These are phyloP conservation scores for Starmerella geochares DNA, from an alignment of 805 yeast species.

Conservation along the genomic window DNA sequence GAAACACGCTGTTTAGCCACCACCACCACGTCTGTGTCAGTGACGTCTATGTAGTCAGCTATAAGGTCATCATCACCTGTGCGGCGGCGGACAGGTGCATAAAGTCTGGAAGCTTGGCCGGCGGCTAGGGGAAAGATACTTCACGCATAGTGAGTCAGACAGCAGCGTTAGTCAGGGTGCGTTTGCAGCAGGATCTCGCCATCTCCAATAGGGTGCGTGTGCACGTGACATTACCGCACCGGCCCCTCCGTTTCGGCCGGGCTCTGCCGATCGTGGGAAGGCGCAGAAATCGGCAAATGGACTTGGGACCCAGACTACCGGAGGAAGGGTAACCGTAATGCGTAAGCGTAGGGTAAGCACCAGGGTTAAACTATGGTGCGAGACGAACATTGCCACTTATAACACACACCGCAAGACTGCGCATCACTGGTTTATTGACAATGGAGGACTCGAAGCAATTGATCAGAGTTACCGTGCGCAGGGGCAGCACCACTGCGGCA, in stretches of 20 bases:
- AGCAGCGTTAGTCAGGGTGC: too few species aligned
- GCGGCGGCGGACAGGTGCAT: too few species aligned
- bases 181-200: not conserved
- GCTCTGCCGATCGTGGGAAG: not conserved
- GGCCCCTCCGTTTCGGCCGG: not conserved
- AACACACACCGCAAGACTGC: conserved; percentile 3
- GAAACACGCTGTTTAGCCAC: too few species aligned
- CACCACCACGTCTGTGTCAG: too few species aligned
- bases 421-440: not conserved
- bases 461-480: conserved; percentile 25
- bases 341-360: conserved; percentile 10
- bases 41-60: too few species aligned
- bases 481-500: conserved; percentile 17
- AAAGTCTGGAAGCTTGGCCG: too few species aligned
- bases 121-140: too few species aligned
- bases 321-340: not conserved
- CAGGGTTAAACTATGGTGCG: conserved; percentile 6
- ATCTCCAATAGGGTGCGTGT: not conserved
- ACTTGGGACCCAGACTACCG: not conserved
- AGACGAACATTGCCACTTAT: conserved; percentile 5
- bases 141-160: too few species aligned
- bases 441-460: conserved; percentile 18
- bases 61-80: too few species aligned
- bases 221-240: not conserved
- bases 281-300: conserved; percentile 2